A percentile compares a stretch with the other conserved stretches of the same genome.
Conservation (phyloP, 2,329 filamentous ascomycete species). For the Alternaria arborescens region DNA sequence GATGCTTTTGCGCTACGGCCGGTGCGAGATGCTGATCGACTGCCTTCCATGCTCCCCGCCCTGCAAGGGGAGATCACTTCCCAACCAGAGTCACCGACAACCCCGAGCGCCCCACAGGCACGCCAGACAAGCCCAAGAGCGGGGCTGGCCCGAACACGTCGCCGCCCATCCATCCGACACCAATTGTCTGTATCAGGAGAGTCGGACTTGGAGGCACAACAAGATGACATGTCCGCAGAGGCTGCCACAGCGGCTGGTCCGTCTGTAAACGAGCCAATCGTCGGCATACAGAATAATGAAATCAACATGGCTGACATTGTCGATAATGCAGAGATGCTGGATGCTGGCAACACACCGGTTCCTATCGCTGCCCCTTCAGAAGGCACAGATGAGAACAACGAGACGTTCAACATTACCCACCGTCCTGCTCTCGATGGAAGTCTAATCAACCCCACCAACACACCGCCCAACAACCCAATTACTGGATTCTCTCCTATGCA, state of each 20-base stretch:
- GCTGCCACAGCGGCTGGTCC: slow-evolving; percentile 79
- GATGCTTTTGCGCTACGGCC: slow-evolving; percentile 78
- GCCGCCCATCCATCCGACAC: slow-evolving; percentile 86
- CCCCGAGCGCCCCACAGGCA: slow-evolving; percentile 47
- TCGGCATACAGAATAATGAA: slow-evolving; percentile 78
- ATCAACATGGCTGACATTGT: slow-evolving; percentile 91
- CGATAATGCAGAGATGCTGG: slow-evolving; percentile 80
- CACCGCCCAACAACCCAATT: slow-evolving; percentile 68
- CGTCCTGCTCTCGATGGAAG: slow-evolving; percentile 84
- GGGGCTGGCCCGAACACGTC: slow-evolving; percentile 64
- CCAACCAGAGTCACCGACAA: slow-evolving; percentile 77
- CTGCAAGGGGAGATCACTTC: slow-evolving; percentile 71
- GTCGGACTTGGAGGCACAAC: slow-evolving; percentile 79
- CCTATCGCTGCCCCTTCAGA: slow-evolving; percentile 82
- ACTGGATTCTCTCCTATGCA: slow-evolving; percentile 75
- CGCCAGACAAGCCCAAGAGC: slow-evolving; percentile 51
- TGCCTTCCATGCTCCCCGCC: slow-evolving; percentile 87
- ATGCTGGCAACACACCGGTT: slow-evolving; percentile 73
- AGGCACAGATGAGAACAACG: slow-evolving; percentile 74
- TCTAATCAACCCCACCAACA: slow-evolving; percentile 74
- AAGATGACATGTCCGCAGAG: slow-evolving; percentile 83
- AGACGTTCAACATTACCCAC: slow-evolving; percentile 94
- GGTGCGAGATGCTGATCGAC: slow-evolving; percentile 84
- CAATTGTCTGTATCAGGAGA: slow-evolving; percentile 88
- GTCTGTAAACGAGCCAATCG: slow-evolving; percentile 71